Base-by-base conservation (phyloP, 805 yeast genomes). In the Lipomyces chichibuensis region DNA sequence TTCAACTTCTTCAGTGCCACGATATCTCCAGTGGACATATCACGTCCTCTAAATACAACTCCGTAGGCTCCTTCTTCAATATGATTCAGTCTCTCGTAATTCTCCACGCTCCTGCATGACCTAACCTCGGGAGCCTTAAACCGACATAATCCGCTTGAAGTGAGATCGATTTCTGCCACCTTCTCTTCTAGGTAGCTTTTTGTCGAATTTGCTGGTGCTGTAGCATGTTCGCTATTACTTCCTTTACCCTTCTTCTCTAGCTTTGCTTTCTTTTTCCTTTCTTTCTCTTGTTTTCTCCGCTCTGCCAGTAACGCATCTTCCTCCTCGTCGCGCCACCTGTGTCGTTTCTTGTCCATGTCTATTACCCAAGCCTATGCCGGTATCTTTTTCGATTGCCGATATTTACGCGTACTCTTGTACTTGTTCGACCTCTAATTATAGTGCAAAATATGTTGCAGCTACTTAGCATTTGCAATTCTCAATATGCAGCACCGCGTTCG, bases 1-100 rank as follows among this genome's bases (percentile, higher is more conserved):
- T 86, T 81, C 59, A 87, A 77, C 76, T 85, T 87, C 74, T 87
- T 88, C 54, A 87, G 74, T 0, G 90, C 91, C 49, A 87, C 90
- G 13, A 85, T 68, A 54, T 81, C 77, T 3, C 82, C 81, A 0
- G 84, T 78, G 32, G 75, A 73, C 17, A 74, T 73, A 60, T 83
- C 81, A 53, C 78, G 76, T 2, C 89, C 91, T 71, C 86, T 84
- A 65, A 82, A 84, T 17, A 87, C 91, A 27, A 86, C 84, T 6
- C 88, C 88, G 74, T 84, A 85, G 2, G 77, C 68, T 20, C 80
- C 80, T 65, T 77, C 77, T 33, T 74, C 63, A 79, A 77, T 74
- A n/a, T 70, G 67, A 54, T 73, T 74, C 39, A 77, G 57, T 20
- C 67, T 55, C 39, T 75, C 73, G 59, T 73, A 77, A 20, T 65